These are phyloP conservation scores for Canariomyces notabilis DNA, from an alignment of 2,329 filamentous ascomycete species.

Conservation along the genomic window DNA sequence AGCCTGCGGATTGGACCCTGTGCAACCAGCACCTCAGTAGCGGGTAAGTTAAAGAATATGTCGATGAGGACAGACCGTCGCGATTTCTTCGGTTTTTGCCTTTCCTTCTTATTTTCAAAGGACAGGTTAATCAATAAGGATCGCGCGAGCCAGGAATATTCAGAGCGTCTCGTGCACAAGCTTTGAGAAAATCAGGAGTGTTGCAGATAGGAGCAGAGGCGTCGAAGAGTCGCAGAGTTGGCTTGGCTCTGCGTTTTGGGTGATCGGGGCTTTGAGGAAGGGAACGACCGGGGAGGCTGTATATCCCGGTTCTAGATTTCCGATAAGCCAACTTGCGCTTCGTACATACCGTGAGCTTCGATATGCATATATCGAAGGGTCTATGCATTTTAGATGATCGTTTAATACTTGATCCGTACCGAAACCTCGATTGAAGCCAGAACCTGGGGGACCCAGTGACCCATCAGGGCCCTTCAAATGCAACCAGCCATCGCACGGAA, in stretches of 20 bases:
- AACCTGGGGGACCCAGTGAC: no score
- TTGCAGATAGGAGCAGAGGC: conserved; percentile 18
- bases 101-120: no score
- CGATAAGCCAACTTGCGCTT: not conserved
- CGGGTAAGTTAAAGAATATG: no score
- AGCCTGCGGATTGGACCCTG: not conserved
- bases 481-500: no score
- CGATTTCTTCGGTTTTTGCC: no score
- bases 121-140: no score
- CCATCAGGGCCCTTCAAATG: no score
- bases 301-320: no score
- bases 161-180: conserved; percentile 8
- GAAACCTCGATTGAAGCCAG: not conserved
- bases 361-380: not conserved
- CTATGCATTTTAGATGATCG: not conserved
- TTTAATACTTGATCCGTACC: not conserved
- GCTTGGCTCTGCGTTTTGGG: not conserved
- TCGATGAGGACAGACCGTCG: no score
- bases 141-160: no score
- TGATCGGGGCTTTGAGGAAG: not conserved
- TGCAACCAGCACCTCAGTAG: no score
- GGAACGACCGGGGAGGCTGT: no score
- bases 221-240: conserved; percentile 13
- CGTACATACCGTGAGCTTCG: not conserved
- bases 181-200: conserved; percentile 12